Conservation (phyloP, 169 alveolate species). For the Plasmodium ovale region DNA sequence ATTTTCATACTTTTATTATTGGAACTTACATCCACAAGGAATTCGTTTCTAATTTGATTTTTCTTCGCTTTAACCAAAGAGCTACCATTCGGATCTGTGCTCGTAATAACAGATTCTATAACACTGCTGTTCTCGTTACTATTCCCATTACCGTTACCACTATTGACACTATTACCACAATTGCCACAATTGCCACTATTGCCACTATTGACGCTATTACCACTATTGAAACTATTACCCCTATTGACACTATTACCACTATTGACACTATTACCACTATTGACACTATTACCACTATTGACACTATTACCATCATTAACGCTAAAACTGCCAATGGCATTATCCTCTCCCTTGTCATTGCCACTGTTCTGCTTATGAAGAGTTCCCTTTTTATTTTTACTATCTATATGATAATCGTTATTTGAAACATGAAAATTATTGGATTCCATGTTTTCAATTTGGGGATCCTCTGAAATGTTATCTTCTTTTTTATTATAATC, state of each 20-base stretch:
- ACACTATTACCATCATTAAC: not conserved
- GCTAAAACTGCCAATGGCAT: not conserved
- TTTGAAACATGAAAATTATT: not conserved
- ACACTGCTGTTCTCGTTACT: too few relatives aligned
- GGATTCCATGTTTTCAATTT: slow-evolving; percentile 8
- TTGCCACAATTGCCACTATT: slow-evolving; percentile 1
- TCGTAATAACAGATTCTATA: not conserved
- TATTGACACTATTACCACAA: slow-evolving; percentile 4
- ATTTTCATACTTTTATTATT: slow-evolving; percentile 20
- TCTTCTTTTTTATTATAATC: slow-evolving; percentile 17
- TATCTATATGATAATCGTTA: slow-evolving; percentile 15
- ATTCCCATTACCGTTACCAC: too few relatives aligned
- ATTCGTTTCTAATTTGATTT: slow-evolving; percentile 14
- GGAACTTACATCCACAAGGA: not conserved
- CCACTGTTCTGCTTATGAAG: not conserved
- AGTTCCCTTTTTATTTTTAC: not conserved
- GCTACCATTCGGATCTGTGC: not conserved
- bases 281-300: not conserved
- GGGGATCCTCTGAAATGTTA: not conserved
- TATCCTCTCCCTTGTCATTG: slow-evolving; percentile 2
- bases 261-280: not conserved
- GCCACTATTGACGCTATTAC: not conserved
- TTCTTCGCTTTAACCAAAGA: slow-evolving; percentile 8
- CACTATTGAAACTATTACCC: not conserved
- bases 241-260: not conserved